Evolutionary conservation across 495 filamentous ascomycete species (phyloP).

Genomic region (Opeltia flavorubescens): DNA sequence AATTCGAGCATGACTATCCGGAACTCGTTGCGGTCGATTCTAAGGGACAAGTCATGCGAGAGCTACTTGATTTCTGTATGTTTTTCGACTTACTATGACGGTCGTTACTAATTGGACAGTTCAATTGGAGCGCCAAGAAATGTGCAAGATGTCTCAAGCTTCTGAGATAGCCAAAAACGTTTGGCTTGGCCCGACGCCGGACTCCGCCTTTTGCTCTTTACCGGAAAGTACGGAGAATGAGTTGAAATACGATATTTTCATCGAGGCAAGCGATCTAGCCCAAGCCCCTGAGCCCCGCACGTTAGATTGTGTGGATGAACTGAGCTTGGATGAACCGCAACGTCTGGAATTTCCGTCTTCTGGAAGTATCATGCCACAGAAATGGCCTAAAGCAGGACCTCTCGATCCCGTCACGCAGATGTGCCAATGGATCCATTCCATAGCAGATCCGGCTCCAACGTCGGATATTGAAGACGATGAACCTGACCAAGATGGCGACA

Average conservation of each 20-base stretch:
- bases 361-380: conserved; percentile 71
- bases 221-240: conserved; percentile 19
- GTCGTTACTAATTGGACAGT: conserved; percentile 20
- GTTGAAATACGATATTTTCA: conserved; percentile 49
- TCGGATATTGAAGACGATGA: conserved; percentile 26
- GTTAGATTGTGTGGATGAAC: conserved; percentile 43
- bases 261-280: conserved; percentile 79
- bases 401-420: conserved; percentile 66
- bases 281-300: conserved; percentile 40
- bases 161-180: conserved; percentile 81
- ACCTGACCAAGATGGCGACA: conserved; percentile 45
- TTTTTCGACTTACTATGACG: conserved; percentile 2
- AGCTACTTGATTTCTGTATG: conserved; percentile 78
- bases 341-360: conserved; percentile 84
- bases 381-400: conserved; percentile 61
- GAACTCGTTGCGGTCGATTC: conserved; percentile 64
- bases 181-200: conserved; percentile 80
- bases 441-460: conserved; percentile 46
- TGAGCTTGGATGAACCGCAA: conserved; percentile 39
- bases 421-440: conserved; percentile 76
- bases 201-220: conserved; percentile 30
- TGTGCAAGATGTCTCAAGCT: conserved; percentile 82
- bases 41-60: conserved; percentile 54
- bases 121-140: conserved; percentile 78
- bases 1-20: conserved; percentile 59